Percentiles rank a stretch among this genome's conserved stretches.
phyloP scores from a whole-genome alignment of 805 yeast species.

The Candida sanyiensis region DNA sequence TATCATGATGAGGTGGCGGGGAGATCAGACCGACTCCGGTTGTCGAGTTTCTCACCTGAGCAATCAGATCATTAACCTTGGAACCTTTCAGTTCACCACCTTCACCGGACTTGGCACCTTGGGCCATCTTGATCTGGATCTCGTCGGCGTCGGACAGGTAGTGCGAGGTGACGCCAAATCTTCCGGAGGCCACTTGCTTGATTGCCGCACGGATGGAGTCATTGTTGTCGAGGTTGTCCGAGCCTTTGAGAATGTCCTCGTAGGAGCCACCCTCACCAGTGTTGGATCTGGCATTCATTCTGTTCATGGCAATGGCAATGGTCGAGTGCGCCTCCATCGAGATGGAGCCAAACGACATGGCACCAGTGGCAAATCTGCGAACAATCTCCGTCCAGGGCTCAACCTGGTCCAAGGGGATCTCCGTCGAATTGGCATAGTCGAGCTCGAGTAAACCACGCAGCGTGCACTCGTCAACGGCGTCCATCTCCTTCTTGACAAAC shows the following conservation, averaged over 20 bases:
- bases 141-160: constrained; percentile 96
- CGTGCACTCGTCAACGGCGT: constrained; percentile 89
- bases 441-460: constrained; percentile 90
- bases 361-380: constrained; percentile 97
- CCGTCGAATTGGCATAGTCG: constrained; percentile 62
- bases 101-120: constrained; percentile 99
- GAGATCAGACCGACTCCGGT: constrained; percentile 95
- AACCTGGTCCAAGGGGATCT: constrained; percentile 94
- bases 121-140: constrained; percentile 97
- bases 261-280: constrained; percentile 94
- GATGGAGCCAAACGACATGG: constrained; percentile 98
- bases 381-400: constrained; percentile 99
- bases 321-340: constrained; percentile 99
- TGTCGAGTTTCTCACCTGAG: constrained; percentile 93
- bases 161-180: constrained; percentile 96
- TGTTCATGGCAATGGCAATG: constrained; percentile 95
- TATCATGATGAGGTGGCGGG: constrained; percentile 99
- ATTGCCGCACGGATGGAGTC: constrained; percentile 99
- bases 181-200: constrained; percentile 95
- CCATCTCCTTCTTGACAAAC: constrained; percentile 83
- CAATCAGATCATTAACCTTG: constrained; percentile 83
- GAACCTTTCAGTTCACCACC: constrained; percentile 74
- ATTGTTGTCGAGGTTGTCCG: constrained; percentile 73
- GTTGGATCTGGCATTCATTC: constrained; percentile 95
- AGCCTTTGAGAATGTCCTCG: constrained; percentile 82